phyloP scores from a whole-genome alignment of 768 basidiomycete species.

The Termitomyces sp. region DNA sequence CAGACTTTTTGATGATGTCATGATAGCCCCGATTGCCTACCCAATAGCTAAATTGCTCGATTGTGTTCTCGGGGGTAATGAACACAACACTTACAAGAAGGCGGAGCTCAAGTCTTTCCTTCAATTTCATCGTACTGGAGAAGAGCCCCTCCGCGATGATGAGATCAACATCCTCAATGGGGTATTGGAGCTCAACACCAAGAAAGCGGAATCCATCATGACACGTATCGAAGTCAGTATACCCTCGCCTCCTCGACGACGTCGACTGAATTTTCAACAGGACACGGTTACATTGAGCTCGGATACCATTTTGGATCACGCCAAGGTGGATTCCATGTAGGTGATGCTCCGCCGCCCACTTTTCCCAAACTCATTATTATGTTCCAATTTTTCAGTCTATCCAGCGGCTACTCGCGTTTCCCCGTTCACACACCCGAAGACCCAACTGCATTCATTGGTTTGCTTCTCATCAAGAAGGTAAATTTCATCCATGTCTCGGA shows the following conservation, averaged over 20 bases:
- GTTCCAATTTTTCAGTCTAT: slow-evolving; percentile 32
- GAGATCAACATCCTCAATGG: slow-evolving; percentile 81
- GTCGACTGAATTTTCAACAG: slow-evolving; percentile 25
- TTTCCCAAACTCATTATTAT: slow-evolving; percentile 4
- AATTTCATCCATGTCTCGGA: background rate
- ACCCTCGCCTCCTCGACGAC: background rate
- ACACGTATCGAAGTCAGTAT: slow-evolving; percentile 63
- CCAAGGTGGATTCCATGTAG: slow-evolving; percentile 71
- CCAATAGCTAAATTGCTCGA: slow-evolving; percentile 84
- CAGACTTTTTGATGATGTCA: slow-evolving; percentile 31
- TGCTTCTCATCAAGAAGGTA: slow-evolving; percentile 82
- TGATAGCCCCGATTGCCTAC: slow-evolving; percentile 70
- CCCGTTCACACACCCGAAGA: slow-evolving; percentile 77
- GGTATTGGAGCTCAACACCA: slow-evolving; percentile 71
- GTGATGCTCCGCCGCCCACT: slow-evolving; percentile 6
- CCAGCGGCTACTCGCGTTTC: slow-evolving; percentile 90
- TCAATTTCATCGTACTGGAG: slow-evolving; percentile 72
- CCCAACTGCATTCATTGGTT: slow-evolving; percentile 67
- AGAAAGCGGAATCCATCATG: slow-evolving; percentile 77
- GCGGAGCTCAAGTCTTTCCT: slow-evolving; percentile 76
- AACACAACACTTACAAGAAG: slow-evolving; percentile 76
- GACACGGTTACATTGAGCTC: slow-evolving; percentile 79
- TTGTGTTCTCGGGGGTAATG: slow-evolving; percentile 67
- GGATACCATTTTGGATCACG: slow-evolving; percentile 76
- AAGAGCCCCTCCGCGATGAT: slow-evolving; percentile 75